A percentile compares a stretch with the other conserved stretches of the same genome.
Evolutionary conservation across 805 yeast genomes (phyloP).

Genomic region (Allodekkera sacchari): DNA sequence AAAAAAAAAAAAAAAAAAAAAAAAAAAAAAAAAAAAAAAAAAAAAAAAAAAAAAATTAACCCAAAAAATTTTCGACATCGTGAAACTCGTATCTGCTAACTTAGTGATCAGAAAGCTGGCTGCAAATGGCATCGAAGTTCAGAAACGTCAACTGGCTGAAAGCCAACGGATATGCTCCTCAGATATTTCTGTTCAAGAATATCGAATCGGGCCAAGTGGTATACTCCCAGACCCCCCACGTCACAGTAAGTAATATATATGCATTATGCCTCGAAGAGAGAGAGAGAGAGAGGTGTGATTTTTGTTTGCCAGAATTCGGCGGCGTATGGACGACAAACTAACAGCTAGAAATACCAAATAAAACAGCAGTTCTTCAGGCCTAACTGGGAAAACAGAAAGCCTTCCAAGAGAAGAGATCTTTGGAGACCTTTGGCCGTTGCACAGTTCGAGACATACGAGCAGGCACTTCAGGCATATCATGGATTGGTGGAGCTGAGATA

Average conservation of each 20-base stretch:
- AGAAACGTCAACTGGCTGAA: constrained; percentile 53
- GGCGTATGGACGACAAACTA: no score
- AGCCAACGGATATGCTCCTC: constrained; percentile 66
- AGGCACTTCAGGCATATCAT: constrained; percentile 65
- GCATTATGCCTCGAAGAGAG: no score
- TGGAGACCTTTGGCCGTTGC: constrained; percentile 91
- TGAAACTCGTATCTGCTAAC: neutral
- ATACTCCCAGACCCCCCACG: constrained; percentile 75
- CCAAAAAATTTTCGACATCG: no score
- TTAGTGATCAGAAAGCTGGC: neutral
- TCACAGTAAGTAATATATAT: no score
- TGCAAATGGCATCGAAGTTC: constrained; percentile 32
- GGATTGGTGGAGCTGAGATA: constrained; percentile 67
- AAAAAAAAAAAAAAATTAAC: no score
- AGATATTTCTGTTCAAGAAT: constrained; percentile 75
- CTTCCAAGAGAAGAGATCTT: constrained; percentile 71
- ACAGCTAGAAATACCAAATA: constrained; percentile 49
- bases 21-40: no score
- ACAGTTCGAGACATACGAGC: constrained; percentile 48
- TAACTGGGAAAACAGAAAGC: constrained; percentile 83
- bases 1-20: neutral
- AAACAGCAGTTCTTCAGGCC: constrained; percentile 70
- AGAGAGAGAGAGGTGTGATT: no score
- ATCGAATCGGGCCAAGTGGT: constrained; percentile 83
- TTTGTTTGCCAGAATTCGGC: no score